Evolutionary conservation across 1,284 basidiomycete species (phyloP), one percentile per base, ranked within the genome.

Genomic region (Papiliotrema nemorosa): DNA sequence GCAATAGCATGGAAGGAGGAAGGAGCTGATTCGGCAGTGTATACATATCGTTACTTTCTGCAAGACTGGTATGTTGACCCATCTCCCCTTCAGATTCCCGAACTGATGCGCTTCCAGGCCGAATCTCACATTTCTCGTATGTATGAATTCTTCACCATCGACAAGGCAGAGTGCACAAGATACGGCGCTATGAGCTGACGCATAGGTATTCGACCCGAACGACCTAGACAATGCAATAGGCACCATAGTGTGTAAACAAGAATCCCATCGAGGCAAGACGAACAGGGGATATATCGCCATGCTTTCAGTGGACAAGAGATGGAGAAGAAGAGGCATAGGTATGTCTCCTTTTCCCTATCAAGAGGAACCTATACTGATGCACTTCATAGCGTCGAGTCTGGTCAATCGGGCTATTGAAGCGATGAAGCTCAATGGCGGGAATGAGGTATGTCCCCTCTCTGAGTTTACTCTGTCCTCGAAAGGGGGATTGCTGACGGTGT

Each of bases 231-330:
- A 77, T 21, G 86, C 90, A 12, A 83, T 96, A 59, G 94, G 90
- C 20, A 90, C 90, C 4, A 88, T 98, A 53, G 87, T 98, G 25
- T 93, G 90, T 81, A 97, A 97, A 78, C 88, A 94, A 72, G 91
- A 90, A 62, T 79, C 81, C 66, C 93, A 97, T 73, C 61, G 69
- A n/a, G 83, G 86, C 60, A 77, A 80, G 48, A 78, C 83, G 4
- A 88, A 90, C 74, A 78, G 94, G 63, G 94, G 94, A 3, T 98
- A 98, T 70, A 96, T 98, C 54, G 94, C 92, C 26, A 98, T 99
- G 96, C 82, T 99, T 49, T 90, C 87, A 60, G 90, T 94, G 22
- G 81, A 82, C 72, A 84, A 83, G 69, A 73, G 78, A 36, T 93
- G 83, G 80, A 79, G 93, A 36, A 87, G 92, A 70, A 81, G 84